A percentile compares a stretch with the other conserved stretches of the same genome.
phyloP scores from a whole-genome alignment of 192 early-diverging fungal species.

The Coemansia sp. region DNA sequence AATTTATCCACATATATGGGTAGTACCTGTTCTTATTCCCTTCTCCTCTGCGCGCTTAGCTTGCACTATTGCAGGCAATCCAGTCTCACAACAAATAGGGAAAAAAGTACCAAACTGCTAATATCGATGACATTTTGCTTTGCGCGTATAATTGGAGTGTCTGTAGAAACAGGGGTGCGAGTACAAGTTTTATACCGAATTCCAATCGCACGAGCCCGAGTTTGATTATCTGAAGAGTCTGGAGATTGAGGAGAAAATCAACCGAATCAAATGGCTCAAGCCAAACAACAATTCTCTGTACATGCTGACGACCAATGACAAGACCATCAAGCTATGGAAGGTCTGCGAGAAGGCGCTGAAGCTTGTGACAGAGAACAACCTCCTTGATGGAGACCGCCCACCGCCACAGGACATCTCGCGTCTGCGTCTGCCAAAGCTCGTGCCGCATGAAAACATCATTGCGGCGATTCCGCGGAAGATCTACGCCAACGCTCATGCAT shows the following conservation, averaged over 20 bases:
- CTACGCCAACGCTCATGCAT: constrained; percentile 97
- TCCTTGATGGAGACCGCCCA: constrained; percentile 65
- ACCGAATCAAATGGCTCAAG: constrained; percentile 99
- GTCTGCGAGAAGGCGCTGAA: constrained; percentile 97
- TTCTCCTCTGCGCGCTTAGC: not conserved
- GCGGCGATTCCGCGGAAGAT: constrained; percentile 93
- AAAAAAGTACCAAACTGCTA: not conserved
- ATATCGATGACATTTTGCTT: not conserved
- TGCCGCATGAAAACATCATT: constrained; percentile 94
- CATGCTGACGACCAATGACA: constrained; percentile 97
- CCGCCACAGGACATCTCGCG: constrained; percentile 49
- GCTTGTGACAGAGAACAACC: constrained; percentile 89
- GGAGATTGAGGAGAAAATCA: constrained; percentile 99
- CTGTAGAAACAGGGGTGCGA: constrained; percentile 97
- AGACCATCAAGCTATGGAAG: constrained; percentile 99
- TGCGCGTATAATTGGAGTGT: not conserved
- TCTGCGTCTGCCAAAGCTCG: constrained; percentile 80
- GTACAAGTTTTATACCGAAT: constrained; percentile 99
- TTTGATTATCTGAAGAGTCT: constrained; percentile 99
- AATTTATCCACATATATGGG: no score
- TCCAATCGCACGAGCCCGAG: constrained; percentile 99
- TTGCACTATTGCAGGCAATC: no score
- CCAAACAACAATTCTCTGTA: constrained; percentile 95
- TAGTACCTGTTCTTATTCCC: not conserved
- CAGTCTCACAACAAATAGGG: no score